Evolutionary conservation across 495 filamentous ascomycete genomes (phyloP), one percentile per base, ranked within the genome.

Genomic region (Neurospora intermedia): DNA sequence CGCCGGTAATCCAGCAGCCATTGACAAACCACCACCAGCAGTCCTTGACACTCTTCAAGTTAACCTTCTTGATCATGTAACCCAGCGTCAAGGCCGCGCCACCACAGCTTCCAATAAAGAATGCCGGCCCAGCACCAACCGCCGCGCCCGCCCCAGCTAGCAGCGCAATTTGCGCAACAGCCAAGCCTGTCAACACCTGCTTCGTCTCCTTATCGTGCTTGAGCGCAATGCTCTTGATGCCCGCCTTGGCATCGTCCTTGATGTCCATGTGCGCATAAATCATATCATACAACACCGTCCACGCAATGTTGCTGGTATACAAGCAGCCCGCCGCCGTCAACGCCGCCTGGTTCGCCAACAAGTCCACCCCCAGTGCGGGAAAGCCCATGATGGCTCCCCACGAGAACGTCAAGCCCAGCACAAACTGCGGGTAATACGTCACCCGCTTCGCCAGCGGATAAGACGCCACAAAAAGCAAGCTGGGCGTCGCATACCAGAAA

Each of bases 201-300:
- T 98, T 98, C 7, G 96, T 97, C 75, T 97, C 88, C 35, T 90
- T 85, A 74, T 96, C 92, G 76, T 99, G 94, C 78, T 91, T 90
- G 31, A 98, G 86, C 20, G 92, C 95, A 78, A 98, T 99, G 76
- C 91, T 94, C 84, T 97, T 98, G 83, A 99, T 97, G 1, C 96
- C 96, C 0, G 92, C 94, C 79, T 92, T 92, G 42, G 89, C 88
- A 79, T 99, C 96, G 76, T 99, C 96, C 78, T 91, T 92, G 80
- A 99, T 94, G 75, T 99, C 96, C 91, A 98, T 97, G 82, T 98
- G 94, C 42, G 96, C 96, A 82, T 99, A 99, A 23, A 99, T 97
- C 91, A 97, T 98, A 82, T 99, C 96, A 78, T 99, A 99, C 72
- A 98, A 80, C 54, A 98, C 88, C 11, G 96, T 97, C 96, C 96